These are phyloP conservation scores for Spirogloea muscicola DNA, from an alignment of 139 green algal genomes.

Conservation along the genomic window DNA sequence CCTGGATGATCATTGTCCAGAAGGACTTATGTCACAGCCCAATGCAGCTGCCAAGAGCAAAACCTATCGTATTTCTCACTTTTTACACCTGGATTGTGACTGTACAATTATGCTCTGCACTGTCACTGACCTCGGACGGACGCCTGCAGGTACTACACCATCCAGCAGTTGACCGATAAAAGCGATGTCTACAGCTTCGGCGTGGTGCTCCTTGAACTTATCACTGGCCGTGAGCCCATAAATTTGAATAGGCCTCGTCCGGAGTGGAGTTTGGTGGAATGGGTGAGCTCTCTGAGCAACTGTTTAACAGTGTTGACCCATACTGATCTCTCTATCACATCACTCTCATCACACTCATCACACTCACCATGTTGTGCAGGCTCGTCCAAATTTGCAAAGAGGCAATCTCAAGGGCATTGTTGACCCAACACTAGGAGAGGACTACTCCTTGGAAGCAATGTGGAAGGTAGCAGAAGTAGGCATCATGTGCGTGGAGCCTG, in stretches of 20 bases:
- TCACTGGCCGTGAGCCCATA: slow-evolving; percentile 21
- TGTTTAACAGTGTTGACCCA: background rate
- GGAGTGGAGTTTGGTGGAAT: slow-evolving; percentile 32
- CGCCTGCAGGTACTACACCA: slow-evolving; percentile 31
- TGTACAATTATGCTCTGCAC: background rate
- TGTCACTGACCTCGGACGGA: background rate
- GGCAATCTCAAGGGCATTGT: slow-evolving; percentile 18
- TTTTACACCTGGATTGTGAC: background rate
- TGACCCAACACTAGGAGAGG: slow-evolving; percentile 7
- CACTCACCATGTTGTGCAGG: slow-evolving; percentile 11
- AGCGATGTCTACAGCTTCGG: slow-evolving; percentile 41
- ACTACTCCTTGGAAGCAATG: slow-evolving; percentile 31
- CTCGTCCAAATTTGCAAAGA: slow-evolving; percentile 7
- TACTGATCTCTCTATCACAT: background rate
- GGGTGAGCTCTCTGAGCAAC: slow-evolving; percentile 20
- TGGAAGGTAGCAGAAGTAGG: slow-evolving; percentile 36
- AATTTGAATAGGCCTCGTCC: slow-evolving; percentile 14
- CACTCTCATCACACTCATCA: background rate
- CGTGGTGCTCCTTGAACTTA: slow-evolving; percentile 31
- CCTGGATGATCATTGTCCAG: background rate
- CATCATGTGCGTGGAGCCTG: slow-evolving; percentile 28
- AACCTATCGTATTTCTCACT: background rate
- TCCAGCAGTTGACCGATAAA: slow-evolving; percentile 28
- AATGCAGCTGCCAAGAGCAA: background rate
- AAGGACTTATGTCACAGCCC: background rate